Evolutionary conservation across 2,329 filamentous ascomycete genomes (phyloP), one percentile per base, ranked within the genome.

Genomic region (Thielaviopsis populi): DNA sequence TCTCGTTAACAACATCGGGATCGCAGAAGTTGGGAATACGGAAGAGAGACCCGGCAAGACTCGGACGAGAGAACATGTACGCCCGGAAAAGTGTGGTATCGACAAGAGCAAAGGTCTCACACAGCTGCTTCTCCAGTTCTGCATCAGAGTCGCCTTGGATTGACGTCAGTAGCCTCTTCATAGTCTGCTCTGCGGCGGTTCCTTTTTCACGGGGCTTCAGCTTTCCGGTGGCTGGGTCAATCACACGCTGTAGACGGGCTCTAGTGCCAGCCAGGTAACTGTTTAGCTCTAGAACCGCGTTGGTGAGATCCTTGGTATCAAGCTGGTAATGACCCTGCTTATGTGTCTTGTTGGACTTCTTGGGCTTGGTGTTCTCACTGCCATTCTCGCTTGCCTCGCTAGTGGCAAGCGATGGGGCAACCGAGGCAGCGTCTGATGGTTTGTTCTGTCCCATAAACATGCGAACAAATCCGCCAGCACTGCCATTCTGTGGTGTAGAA

Each of bases 1-100:
- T 91, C 73, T 96, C 89, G 71, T 96, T 94, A 24, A 99, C 92
- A 2, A 97, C 94, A 37, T 89, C 87, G 0, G 94, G 92, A 69
- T 99, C 92, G 73, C 94, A 97, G 72, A 96, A 97, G 73, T 99
- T 99, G 71, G 91, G 87, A 61, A 97, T 89, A 27, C 94, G 90
- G 76, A 99, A 97, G 0, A 99, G 80, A 0, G 91, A 89, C 1
- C 89, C 88, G 2, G 91, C 91, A 11, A 99, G 79, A 5, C 87
- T 84, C 3, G 94, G 92, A 7, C 85, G 86, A 3, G 88, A 90
- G 70, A 92, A 90, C 91, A 99, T 97, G 73, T 96, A 95, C 0
- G 90, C 88, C 17, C 92, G 84, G 77, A 99, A 97, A 0, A 99
- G 80, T 0, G 91, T 92, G 0, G 94, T 99, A 71, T 99, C 94